Evolutionary conservation across 208 protist species (phyloP).

Genomic region (Leishmania martiniquensis): DNA sequence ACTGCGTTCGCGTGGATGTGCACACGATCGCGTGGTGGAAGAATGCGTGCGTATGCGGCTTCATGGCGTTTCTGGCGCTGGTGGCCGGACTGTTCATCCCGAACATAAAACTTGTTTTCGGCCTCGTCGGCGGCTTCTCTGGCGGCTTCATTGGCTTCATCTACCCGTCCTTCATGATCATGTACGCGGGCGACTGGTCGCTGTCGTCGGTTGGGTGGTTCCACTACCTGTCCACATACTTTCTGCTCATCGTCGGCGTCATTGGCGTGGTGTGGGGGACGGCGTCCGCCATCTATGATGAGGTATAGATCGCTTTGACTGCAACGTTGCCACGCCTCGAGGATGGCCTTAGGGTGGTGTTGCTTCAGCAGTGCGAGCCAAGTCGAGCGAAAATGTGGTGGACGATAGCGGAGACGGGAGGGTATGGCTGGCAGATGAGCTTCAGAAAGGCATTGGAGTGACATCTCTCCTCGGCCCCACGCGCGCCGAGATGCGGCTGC

Average conservation of each 20-base stretch:
- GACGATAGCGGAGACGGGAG: too few species aligned
- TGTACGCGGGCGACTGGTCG: slow-evolving; percentile 65
- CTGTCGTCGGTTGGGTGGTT: slow-evolving; percentile 42
- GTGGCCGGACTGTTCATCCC: slow-evolving; percentile 78
- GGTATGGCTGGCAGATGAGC: too few species aligned
- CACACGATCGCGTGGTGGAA: slow-evolving; percentile 51
- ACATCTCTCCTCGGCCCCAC: too few species aligned
- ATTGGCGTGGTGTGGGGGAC: slow-evolving; percentile 78
- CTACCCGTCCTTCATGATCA: slow-evolving; percentile 71
- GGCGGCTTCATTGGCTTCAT: slow-evolving; percentile 77
- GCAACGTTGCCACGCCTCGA: too few species aligned
- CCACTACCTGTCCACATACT: slow-evolving; percentile 61
- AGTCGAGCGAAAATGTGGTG: too few species aligned
- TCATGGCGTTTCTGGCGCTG: slow-evolving; percentile 41
- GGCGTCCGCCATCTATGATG: slow-evolving; percentile 52
- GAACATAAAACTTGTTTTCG: slow-evolving; percentile 69
- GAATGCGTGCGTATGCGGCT: slow-evolving; percentile 43
- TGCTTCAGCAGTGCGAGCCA: too few species aligned
- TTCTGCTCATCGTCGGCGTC: slow-evolving; percentile 67
- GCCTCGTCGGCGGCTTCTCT: slow-evolving; percentile 66
- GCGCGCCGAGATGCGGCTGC: too few species aligned
- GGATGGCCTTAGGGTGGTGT: too few species aligned
- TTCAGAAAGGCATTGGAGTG: too few species aligned
- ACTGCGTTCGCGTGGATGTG: slow-evolving; percentile 47
- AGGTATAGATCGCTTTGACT: too few species aligned